Evolutionary conservation across 1,284 basidiomycete species (phyloP).

Genomic region (Puccinia coronata): DNA sequence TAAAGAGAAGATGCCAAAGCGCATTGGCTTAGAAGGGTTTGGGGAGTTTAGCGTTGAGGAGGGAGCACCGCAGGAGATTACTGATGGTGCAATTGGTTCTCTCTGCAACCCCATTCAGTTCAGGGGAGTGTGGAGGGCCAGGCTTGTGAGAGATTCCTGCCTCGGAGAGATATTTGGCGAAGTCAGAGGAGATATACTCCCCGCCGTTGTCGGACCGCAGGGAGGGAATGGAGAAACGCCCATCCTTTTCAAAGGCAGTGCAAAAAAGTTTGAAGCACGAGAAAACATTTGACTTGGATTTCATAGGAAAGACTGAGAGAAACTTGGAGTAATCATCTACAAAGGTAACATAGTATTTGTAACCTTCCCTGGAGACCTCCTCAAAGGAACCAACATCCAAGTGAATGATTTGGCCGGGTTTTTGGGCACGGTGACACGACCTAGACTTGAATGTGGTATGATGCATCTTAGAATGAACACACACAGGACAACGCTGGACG

Average conservation of each 20-base stretch:
- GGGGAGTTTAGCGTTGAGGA: constrained; percentile 55
- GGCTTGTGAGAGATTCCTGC: constrained; percentile 57
- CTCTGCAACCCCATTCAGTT: constrained; percentile 55
- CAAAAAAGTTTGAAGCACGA: constrained; percentile 53
- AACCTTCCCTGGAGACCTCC: too few species aligned
- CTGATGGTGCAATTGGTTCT: constrained; percentile 54
- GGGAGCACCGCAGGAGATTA: constrained; percentile 55
- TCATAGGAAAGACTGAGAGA: too few species aligned
- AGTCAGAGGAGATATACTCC: constrained; percentile 55
- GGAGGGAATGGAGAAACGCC: background rate
- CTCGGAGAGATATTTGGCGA: constrained; percentile 55
- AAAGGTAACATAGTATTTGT: too few species aligned
- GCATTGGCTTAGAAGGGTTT: constrained; percentile 59
- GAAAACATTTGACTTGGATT: too few species aligned
- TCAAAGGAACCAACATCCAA: too few species aligned
- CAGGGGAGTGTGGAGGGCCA: constrained; percentile 60
- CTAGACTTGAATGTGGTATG: too few species aligned
- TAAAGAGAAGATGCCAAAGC: constrained; percentile 55
- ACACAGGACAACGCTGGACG: too few species aligned
- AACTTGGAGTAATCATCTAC: too few species aligned
- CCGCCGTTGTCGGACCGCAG: constrained; percentile 59
- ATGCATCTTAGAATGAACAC: too few species aligned
- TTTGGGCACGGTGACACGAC: too few species aligned
- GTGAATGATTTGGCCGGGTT: too few species aligned
- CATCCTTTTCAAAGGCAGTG: constrained; percentile 54